Base-by-base conservation (phyloP, 345 rosid species). In the Populus ilicifolia region DNA sequence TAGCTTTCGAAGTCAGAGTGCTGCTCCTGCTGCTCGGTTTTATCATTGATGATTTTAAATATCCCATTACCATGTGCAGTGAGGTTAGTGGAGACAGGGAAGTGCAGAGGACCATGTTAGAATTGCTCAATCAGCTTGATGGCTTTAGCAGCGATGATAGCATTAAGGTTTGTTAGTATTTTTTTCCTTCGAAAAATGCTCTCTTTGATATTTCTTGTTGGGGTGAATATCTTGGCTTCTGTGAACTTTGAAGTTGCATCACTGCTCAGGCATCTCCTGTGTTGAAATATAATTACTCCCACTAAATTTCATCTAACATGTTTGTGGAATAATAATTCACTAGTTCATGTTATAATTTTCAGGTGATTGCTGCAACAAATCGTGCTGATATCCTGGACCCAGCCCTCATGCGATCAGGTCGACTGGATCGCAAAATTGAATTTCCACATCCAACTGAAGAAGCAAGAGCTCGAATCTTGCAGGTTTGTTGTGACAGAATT, bases 61-160 rank as follows among this genome's bases (percentile, higher is more conserved):
- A 17, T 70, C 39, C 35, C 70, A 35, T 25, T 29, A 23, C 39
- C 68, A 36, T 52, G n/a, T 89, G 80, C 89, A 96, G 99, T 90
- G 99, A 96, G 89, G 97, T 96, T 50, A 96, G 98, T 68, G 99
- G 98, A 86, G 99, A 96, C 78, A 90, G 98, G 88, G 99, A 96
- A 80, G 99, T 96, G 43, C 99, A 96, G 83, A 91, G 99, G 76
- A 96, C 99, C 54, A 96, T 96, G 99, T 84, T 96, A 79, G 99
- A 96, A 82, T 85, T 96, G 79, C 98, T 96, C 68, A 94, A 96
- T 78, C 99, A 96, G 84, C 99, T 96, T 62, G 99, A 96, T 79
- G 99, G 99, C 27, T 96, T 96, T 82, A 96, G 98, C 65, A 96
- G 99, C 14, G 99, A 96, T 79, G 98, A 96, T 38, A 89, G 97